A percentile compares a stretch with the other conserved stretches of the same genome.
Conservation (phyloP, 768 basidiomycete species). For the Trametes meyenii region DNA sequence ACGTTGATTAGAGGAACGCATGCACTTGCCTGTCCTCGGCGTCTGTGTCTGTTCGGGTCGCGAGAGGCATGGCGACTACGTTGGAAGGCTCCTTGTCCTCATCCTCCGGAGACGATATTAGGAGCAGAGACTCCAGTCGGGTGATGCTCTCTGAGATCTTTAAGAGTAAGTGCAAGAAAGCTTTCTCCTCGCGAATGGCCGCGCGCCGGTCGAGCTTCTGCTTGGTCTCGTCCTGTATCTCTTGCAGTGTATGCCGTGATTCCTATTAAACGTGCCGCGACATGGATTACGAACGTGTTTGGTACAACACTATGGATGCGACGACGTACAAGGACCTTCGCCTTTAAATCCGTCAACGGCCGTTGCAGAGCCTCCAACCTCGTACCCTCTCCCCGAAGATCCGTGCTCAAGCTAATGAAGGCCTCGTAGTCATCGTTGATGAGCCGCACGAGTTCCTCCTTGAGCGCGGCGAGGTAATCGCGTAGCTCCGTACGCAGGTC, state of each 20-base stretch:
- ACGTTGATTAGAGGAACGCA: slow-evolving; percentile 21
- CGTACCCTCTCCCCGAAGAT: slow-evolving; percentile 82
- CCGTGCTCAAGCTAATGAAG: slow-evolving; percentile 94
- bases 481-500: slow-evolving; percentile 88
- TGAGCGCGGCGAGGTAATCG: slow-evolving; percentile 79
- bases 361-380: slow-evolving; percentile 66
- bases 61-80: slow-evolving; percentile 38
- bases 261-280: slow-evolving; percentile 42
- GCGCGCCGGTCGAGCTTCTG: slow-evolving; percentile 77
- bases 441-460: slow-evolving; percentile 92
- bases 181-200: slow-evolving; percentile 83
- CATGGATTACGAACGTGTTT: not conserved
- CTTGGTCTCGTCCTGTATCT: slow-evolving; percentile 73
- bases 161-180: slow-evolving; percentile 82
- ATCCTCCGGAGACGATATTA: slow-evolving; percentile 60
- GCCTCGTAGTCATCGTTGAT: slow-evolving; percentile 99
- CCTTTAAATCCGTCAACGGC: slow-evolving; percentile 66
- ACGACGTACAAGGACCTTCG: slow-evolving; percentile 66
- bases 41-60: slow-evolving; percentile 38
- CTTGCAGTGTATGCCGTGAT: slow-evolving; percentile 63
- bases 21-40: slow-evolving; percentile 48
- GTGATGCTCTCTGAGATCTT: slow-evolving; percentile 91
- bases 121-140: slow-evolving; percentile 83
- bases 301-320: not conserved
- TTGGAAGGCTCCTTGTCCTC: slow-evolving; percentile 42